These are phyloP conservation scores for Psilocybe cubensis DNA, from an alignment of 768 basidiomycete genomes.

Conservation along the genomic window DNA sequence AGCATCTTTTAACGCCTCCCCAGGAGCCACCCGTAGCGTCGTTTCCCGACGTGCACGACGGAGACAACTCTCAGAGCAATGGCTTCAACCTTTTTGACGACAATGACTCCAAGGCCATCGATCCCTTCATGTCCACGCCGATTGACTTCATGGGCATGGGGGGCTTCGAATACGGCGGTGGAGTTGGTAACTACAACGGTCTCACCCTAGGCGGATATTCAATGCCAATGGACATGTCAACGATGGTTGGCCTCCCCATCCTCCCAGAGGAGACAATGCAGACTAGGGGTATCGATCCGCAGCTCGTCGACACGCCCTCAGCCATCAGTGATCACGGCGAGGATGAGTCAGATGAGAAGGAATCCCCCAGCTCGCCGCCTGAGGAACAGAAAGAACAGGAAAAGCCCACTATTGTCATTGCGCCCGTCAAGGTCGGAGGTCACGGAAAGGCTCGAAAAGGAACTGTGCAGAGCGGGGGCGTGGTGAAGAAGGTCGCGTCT, in stretches of 20 bases:
- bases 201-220: constrained; percentile 21
- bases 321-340: constrained; percentile 40
- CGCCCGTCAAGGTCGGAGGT: constrained; percentile 60
- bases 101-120: constrained; percentile 44
- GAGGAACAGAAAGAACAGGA: constrained; percentile 29
- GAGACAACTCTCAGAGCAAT: constrained; percentile 26
- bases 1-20: constrained; percentile 50
- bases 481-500: constrained; percentile 58
- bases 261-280: constrained; percentile 21
- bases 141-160: constrained; percentile 29
- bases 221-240: constrained; percentile 22
- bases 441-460: constrained; percentile 66
- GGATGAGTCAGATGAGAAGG: constrained; percentile 40
- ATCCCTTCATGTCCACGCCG: constrained; percentile 22
- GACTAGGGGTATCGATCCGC: constrained; percentile 64
- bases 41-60: constrained; percentile 41
- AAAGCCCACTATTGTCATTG: constrained; percentile 47
- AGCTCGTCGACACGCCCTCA: constrained; percentile 66
- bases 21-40: constrained; percentile 35
- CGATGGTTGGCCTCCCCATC: constrained; percentile 14
- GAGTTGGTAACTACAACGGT: constrained; percentile 17
- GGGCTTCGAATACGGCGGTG: constrained; percentile 20
- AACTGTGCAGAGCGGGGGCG: constrained; percentile 73
- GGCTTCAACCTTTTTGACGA: constrained; percentile 48
- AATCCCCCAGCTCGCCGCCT: constrained; percentile 21